Base-by-base conservation (phyloP, 108 stramenopile genomes). In the Schizochytrium sp. region DNA sequence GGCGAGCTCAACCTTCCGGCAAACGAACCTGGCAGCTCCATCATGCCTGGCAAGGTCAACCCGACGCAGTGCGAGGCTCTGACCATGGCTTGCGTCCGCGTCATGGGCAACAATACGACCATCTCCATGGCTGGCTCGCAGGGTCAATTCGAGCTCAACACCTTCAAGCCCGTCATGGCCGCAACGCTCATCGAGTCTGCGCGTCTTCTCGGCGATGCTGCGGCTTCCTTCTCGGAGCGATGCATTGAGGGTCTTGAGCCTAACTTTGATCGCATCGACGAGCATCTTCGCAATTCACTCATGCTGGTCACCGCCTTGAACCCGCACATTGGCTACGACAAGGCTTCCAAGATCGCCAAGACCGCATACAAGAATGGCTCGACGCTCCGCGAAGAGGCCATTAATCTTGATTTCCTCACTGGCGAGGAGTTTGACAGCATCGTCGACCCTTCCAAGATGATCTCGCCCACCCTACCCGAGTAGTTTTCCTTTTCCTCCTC, bases 11-110 rank as follows among this genome's bases (percentile, higher is more conserved):
- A 91, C 45, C 91, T 99, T 14, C 99, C 99, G 5, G 97, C 95
- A 60, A 99, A 99, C 87, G 99, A 99, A 91, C 99, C 99, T 0
- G 99, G 99, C n/a, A 93, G 93, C 43, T 95, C 94, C 88, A 99
- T 99, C 93, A 99, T 99, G 99, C 99, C 99, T 6, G 99, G 99
- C n/a, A 99, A 99, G 92, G 97, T 99, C 55, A 99, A 99, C 91
- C 99, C 99, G 6, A 98, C 97, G 8, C 98, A 98, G 92, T 98
- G 98, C 91, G 97, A 99, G 91, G 97, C 99, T n/a, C 60, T 99
- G 47, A 98, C 99, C 58, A 99, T 99, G 99, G 97, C 97, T 29
- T 96, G 96, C 88, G 97, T 97, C 51, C 97, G 97, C 92, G 98
- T 98, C n/a, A 97, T 99, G 95, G 99, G 99, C 57, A 98, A 99